Evolutionary conservation across 2,329 filamentous ascomycete genomes (phyloP).

Genomic region (Spiromastix sp.): DNA sequence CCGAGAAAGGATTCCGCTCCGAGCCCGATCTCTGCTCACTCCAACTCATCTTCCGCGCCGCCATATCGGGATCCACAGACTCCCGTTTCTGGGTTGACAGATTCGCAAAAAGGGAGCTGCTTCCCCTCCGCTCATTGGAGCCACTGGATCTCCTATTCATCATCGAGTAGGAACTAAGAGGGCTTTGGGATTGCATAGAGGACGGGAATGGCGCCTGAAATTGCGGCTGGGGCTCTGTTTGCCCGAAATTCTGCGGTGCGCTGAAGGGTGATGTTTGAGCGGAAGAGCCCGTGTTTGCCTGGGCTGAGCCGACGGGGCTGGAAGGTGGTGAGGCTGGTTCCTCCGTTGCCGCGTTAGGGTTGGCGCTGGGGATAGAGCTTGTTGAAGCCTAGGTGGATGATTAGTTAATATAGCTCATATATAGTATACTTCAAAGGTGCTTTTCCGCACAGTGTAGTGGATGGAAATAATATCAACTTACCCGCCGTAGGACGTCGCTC

Average conservation of each 20-base stretch:
- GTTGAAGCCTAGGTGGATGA: constrained; percentile 16
- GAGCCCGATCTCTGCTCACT: constrained; percentile 30
- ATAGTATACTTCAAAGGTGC: background rate
- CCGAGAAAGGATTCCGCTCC: constrained; percentile 25
- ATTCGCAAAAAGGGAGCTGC: constrained; percentile 19
- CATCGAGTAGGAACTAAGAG: background rate
- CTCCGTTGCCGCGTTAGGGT: too few species aligned
- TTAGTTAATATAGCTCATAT: background rate
- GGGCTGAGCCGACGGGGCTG: constrained; percentile 15
- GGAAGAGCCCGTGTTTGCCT: constrained; percentile 15
- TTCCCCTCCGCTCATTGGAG: constrained; percentile 3
- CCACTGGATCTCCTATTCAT: background rate
- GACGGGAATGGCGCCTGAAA: background rate
- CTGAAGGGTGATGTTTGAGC: constrained; percentile 6
- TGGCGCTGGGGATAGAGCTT: constrained; percentile 3
- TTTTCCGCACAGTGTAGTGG: background rate
- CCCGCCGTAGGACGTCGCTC: constrained; percentile 5
- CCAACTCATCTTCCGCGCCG: constrained; percentile 32
- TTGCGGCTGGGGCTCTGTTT: background rate
- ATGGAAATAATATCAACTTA: too few species aligned
- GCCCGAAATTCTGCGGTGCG: constrained; percentile 3
- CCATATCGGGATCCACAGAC: constrained; percentile 23
- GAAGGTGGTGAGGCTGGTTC: too few species aligned
- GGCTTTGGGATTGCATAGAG: background rate
- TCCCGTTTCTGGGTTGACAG: constrained; percentile 37